Base-by-base conservation (phyloP, 768 basidiomycete species). In the Lactifluus piperatus region DNA sequence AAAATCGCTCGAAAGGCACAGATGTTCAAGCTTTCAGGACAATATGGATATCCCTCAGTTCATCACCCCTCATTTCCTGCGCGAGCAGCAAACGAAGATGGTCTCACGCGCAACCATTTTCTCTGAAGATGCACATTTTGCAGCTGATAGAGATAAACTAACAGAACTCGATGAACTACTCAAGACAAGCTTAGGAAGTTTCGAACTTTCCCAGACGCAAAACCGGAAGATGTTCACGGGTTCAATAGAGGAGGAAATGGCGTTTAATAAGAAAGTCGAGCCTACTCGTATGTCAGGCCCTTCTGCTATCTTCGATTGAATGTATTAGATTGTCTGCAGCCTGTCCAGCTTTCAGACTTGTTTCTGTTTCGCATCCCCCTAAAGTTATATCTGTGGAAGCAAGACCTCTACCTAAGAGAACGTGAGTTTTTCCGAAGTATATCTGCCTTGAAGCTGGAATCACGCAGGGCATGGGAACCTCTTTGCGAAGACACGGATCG, bases 401-500 rank as follows among this genome's bases (percentile, higher is more conserved):
- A 22, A 63, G 51, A 56, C 58, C 63, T 18, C 49, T 53, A n/a
- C 56, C 60, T 2, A 32, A 34, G 22, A 57, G 32, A 39, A 56
- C 22, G 57, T 64, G 55, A 55, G 56, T 34, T 20, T 20, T 27
- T 8, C 14, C 20, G 27, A 30, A 49, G 2, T 14, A 22, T 22
- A 37, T 27, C 39, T 41, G 22, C 3, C 22, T 41, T 24, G 26
- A 32, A 16, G 47, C 47, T 34, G 41, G 22, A 46, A 34, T 24
- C 16, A 9, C 22, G 26, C 57, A 73, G 72, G 44, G 50, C 62
- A 13, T 57, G 63, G 29, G 70, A 68, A 18, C 71, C 68, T 20
- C 46, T 70, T 8, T 62, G 51, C 27, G 73, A 72, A 54, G 73
- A 74, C 49, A 67, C 67, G 7, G 62, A 63, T 11, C 54, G 48